Evolutionary conservation across 805 yeast species (phyloP), one percentile per base, ranked within the genome.

Genomic region (Pichia thaimueangensis): DNA sequence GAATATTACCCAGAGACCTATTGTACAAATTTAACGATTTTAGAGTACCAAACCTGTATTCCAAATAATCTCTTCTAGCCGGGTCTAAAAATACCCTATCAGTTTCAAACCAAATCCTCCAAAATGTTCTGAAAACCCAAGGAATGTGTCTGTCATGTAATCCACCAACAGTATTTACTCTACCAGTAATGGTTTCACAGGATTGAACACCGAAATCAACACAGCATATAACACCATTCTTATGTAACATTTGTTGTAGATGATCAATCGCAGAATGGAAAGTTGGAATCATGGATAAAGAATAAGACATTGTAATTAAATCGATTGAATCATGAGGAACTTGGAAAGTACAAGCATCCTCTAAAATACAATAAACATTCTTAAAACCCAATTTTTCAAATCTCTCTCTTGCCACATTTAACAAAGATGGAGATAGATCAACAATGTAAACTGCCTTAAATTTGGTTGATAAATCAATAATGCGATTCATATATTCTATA

Each of bases 91-190:
- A 81, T 3, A 85, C 94, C 43, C 80, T 73, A 61, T 85, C 95
- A 41, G 82, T 81, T 62, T 85, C 95, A 60, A 86, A 85, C 95
- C 95, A 86, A 34, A 81, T 67, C 56, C 88, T 73, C 95, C 95
- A 85, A 58, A 85, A 86, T 24, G 86, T 82, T 58, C 94, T 71
- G 39, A 74, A 70, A 43, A 82, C 47, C 94, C 94, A 85, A 22
- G 86, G 81, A 47, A 76, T 79, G 58, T 83, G 83, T 55, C 94
- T 71, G 54, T 77, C 73, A 25, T 72, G 72, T 50, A 79, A 65
- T 8, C 94, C 93, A 40, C 95, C 94, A 28, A 84, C 63, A 8
- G 89, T 81, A 56, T 82, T 78, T 39, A 79, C 72, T 58, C 86
- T 74, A 16, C 88, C 88, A 43, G 78, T 67, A 5, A 78, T 68